Evolutionary conservation across 805 yeast genomes (phyloP).

Genomic region (Monosporozyma siamensis): DNA sequence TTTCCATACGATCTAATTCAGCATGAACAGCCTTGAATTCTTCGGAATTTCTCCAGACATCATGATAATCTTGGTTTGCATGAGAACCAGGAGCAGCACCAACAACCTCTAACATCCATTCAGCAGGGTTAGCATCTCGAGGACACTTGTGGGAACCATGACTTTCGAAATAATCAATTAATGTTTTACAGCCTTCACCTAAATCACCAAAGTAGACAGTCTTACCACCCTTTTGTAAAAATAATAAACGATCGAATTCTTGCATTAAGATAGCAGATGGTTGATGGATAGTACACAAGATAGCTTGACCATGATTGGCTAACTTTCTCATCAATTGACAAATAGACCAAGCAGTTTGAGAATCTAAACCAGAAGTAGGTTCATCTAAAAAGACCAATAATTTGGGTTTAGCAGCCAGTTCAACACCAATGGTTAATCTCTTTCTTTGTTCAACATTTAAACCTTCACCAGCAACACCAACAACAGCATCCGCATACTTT

Average conservation of each 20-base stretch:
- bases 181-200: conserved; percentile 47
- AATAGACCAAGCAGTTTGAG: conserved; percentile 61
- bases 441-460: conserved; percentile 55
- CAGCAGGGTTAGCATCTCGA: conserved; percentile 70
- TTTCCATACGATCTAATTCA: conserved; percentile 59
- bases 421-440: conserved; percentile 58
- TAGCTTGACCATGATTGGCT: conserved; percentile 54
- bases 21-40: conserved; percentile 49
- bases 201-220: conserved; percentile 68
- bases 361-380: conserved; percentile 62
- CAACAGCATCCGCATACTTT: conserved; percentile 59
- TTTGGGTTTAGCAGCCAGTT: conserved; percentile 56
- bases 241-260: conserved; percentile 67
- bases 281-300: conserved; percentile 72
- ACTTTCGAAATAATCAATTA: conserved; percentile 57
- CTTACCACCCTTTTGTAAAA: conserved; percentile 61
- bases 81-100: conserved; percentile 80
- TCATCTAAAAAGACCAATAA: conserved; percentile 54
- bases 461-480: conserved; percentile 69
- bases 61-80: conserved; percentile 61
- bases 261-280: conserved; percentile 74
- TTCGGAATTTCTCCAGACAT: conserved; percentile 66
- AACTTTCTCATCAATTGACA: conserved; percentile 52
- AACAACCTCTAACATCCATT: conserved; percentile 85
- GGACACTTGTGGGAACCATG: conserved; percentile 65